These are phyloP conservation scores for Harringtonia lauricola DNA, from an alignment of 2,329 filamentous ascomycete species.

Conservation along the genomic window DNA sequence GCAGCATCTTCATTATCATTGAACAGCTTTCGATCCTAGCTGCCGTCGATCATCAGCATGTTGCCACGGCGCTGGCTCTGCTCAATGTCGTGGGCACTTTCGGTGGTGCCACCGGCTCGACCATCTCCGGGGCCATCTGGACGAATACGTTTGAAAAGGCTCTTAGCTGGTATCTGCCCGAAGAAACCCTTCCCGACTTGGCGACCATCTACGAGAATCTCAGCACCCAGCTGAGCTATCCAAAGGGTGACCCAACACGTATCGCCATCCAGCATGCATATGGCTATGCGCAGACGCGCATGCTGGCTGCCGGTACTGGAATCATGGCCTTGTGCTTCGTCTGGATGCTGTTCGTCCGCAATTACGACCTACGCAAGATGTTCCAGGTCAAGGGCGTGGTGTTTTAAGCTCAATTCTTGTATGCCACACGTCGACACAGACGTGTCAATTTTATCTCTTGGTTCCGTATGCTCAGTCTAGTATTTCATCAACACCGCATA, in stretches of 20 bases:
- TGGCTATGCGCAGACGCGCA: slow-evolving; percentile 30
- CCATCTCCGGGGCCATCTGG: slow-evolving; percentile 30
- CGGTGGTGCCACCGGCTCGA: slow-evolving; percentile 33
- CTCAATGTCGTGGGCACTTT: slow-evolving; percentile 32
- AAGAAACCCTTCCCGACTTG: slow-evolving; percentile 21
- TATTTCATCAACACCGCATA: too few relatives aligned
- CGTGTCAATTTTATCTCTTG: not conserved
- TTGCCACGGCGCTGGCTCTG: slow-evolving; percentile 37
- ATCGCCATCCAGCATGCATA: slow-evolving; percentile 34
- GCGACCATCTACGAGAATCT: slow-evolving; percentile 41
- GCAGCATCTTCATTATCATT: slow-evolving; percentile 40
- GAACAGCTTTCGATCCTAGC: slow-evolving; percentile 48
- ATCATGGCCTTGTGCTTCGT: slow-evolving; percentile 22
- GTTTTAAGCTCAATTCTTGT: not conserved
- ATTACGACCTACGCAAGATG: slow-evolving; percentile 9
- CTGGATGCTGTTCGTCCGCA: slow-evolving; percentile 9
- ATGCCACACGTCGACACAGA: not conserved
- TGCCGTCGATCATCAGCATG: slow-evolving; percentile 39
- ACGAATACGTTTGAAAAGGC: slow-evolving; percentile 31
- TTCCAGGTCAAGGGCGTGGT: slow-evolving; percentile 8
- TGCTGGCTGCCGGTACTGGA: slow-evolving; percentile 23
- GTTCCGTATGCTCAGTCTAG: too few relatives aligned
- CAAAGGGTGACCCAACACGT: slow-evolving; percentile 28
- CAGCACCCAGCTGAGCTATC: slow-evolving; percentile 37
- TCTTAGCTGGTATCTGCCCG: slow-evolving; percentile 39